Evolutionary conservation across 2,329 filamentous ascomycete species (phyloP).

Genomic region (Colletotrichum sp.): DNA sequence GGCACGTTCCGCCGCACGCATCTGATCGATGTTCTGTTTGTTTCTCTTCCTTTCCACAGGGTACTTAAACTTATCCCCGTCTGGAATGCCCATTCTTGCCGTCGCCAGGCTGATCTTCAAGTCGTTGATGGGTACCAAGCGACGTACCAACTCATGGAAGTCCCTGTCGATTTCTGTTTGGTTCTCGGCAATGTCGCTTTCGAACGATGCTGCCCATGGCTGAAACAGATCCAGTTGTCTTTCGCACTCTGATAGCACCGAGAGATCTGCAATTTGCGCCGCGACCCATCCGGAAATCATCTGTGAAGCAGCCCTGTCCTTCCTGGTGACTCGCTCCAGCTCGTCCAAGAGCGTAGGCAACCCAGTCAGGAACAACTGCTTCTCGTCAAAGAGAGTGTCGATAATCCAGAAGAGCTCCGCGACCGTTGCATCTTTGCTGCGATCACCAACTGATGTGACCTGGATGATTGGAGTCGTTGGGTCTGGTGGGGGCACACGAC

Average conservation of each 20-base stretch:
- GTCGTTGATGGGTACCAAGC: constrained; percentile 23
- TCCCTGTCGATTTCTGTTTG: constrained; percentile 30
- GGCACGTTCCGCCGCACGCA: constrained; percentile 51
- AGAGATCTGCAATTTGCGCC: constrained; percentile 45
- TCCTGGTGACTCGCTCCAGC: constrained; percentile 47
- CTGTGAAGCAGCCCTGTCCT: constrained; percentile 36
- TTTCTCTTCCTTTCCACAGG: constrained; percentile 49
- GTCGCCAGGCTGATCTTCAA: constrained; percentile 8
- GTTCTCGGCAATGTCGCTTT: constrained; percentile 28
- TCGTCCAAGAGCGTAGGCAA: constrained; percentile 50
- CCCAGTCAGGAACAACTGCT: constrained; percentile 33
- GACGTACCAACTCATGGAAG: constrained; percentile 20
- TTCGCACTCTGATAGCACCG: constrained; percentile 48
- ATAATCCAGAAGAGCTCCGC: constrained; percentile 41
- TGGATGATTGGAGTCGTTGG: constrained; percentile 26
- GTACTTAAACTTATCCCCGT: constrained; percentile 45
- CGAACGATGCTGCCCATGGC: constrained; percentile 51
- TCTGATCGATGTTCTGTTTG: constrained; percentile 45
- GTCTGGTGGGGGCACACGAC: constrained; percentile 29
- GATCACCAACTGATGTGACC: constrained; percentile 11
- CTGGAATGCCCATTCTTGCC: constrained; percentile 34
- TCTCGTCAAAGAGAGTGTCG: constrained; percentile 40
- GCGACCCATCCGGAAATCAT: constrained; percentile 43
- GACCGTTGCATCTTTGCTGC: constrained; percentile 23
- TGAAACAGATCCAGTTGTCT: constrained; percentile 51